phyloP scores from a whole-genome alignment of 805 yeast genomes.

The Wickerhamomyces strasburgensis region DNA sequence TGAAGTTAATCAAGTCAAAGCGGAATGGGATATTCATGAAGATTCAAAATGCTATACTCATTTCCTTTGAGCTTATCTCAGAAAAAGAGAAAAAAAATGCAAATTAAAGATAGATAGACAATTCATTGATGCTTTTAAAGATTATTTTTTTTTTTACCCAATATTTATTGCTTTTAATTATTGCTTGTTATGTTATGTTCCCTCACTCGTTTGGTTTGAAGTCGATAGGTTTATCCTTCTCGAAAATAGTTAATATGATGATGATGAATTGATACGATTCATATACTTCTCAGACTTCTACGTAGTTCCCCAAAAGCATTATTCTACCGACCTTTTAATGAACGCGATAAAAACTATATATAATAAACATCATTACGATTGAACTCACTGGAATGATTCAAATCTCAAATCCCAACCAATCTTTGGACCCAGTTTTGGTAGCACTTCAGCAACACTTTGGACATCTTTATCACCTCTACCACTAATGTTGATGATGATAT shows the following conservation, averaged over 20 bases:
- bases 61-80: constrained; percentile 46
- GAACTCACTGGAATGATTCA: constrained; percentile 33
- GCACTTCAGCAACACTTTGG: constrained; percentile 90
- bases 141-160: too few species aligned
- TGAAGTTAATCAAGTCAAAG: constrained; percentile 75
- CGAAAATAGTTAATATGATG: too few species aligned
- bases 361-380: not conserved
- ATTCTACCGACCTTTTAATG: not conserved
- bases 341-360: too few species aligned
- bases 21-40: constrained; percentile 79
- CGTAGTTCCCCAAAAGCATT: too few species aligned
- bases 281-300: too few species aligned
- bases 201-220: too few species aligned
- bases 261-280: too few species aligned
- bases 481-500: constrained; percentile 82
- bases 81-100: not conserved
- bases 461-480: constrained; percentile 99
- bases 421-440: constrained; percentile 84
- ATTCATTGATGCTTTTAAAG: too few species aligned
- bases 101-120: too few species aligned
- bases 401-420: constrained; percentile 97
- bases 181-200: too few species aligned
- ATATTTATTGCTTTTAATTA: too few species aligned
- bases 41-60: constrained; percentile 79
- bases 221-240: too few species aligned